Base-by-base conservation (phyloP, 2,329 filamentous ascomycete species). In the Colletotrichum incanum region DNA sequence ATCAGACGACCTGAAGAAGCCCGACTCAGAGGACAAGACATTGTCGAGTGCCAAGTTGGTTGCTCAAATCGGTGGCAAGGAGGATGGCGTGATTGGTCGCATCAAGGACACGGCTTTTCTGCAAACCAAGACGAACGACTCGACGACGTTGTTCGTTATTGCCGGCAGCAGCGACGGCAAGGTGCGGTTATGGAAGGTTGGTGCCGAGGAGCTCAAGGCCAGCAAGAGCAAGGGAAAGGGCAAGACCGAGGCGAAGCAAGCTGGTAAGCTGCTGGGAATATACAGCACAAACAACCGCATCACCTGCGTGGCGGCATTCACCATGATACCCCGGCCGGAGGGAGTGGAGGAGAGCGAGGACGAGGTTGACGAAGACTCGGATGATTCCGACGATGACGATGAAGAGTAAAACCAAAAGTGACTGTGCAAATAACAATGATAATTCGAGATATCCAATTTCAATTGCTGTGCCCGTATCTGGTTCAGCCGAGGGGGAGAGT, bases 211-310 rank as follows among this genome's bases (percentile, higher is more conserved):
- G 68, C 79, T 89, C 72, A 74, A 23, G 76, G 78, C 74, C 72
- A 78, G 68, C 76, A 79, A 75, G 72, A 78, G 67, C 72, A 79
- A 75, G 79, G 77, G 50, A 69, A 76, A 71, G 61, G 45, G 47
- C 14, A 69, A 61, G 43, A 50, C 45, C 67, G 45, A 64, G 28
- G 74, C 76, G 45, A 80, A 76, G 74, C 79, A 83, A 72, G 76
- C 93, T 28, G 95, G 94, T 39, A 87, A 84, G 75, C 80, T 97
- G 67, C 80, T 98, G 55, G 94, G 92, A 20, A 91, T 89, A 41
- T 96, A 96, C 78, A 93, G 95, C 82, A 98, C 95, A 28, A 91
- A 92, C 56, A 95, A 96, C 80, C 88, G 96, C 68, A 95, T 98
- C 76, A 98, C 95, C 47, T 98, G 96, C 80, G 79, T 98, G 77